phyloP scores from a whole-genome alignment of 225 moss, liverwort and hornwort species.

The Sphagnum tenellum region DNA sequence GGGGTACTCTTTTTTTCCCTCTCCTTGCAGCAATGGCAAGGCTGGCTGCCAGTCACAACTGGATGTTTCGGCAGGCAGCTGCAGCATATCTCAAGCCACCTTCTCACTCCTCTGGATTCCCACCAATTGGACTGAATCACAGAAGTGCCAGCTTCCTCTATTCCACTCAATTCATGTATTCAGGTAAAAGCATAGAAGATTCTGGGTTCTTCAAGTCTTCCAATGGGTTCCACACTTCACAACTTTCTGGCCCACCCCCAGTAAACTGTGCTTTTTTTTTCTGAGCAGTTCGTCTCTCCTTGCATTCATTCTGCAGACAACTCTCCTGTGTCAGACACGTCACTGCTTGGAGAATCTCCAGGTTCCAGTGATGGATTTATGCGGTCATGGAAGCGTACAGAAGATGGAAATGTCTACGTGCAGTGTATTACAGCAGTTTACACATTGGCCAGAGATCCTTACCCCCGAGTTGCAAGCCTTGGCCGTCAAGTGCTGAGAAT shows the following conservation, averaged over 20 bases:
- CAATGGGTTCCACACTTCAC: conserved; percentile 36
- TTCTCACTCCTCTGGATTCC: conserved; percentile 33
- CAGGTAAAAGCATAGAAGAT: conserved; percentile 22
- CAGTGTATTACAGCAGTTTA: conserved; percentile 51
- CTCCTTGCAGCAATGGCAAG: conserved; percentile 33
- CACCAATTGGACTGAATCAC: conserved; percentile 19
- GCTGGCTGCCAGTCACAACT: conserved; percentile 31
- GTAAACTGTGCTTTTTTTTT: conserved; percentile 28
- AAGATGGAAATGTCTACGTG: conserved; percentile 49
- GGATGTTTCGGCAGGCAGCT: conserved; percentile 36
- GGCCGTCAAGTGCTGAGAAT: conserved; percentile 45
- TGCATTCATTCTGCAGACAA: conserved; percentile 26
- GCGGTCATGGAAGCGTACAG: conserved; percentile 31
- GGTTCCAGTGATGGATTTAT: conserved; percentile 28
- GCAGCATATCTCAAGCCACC: conserved; percentile 52
- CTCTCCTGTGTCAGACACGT: conserved; percentile 29
- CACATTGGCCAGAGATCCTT: conserved; percentile 43
- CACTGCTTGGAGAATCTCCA: conserved; percentile 27
- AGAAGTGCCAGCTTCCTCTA: conserved; percentile 20
- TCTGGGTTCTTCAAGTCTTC: conserved; percentile 13
- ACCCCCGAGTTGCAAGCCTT: conserved; percentile 47
- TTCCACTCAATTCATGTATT: conserved; percentile 26
- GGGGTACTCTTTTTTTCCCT: background rate
- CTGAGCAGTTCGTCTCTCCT: conserved; percentile 60
- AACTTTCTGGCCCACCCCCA: conserved; percentile 25